phyloP scores from a whole-genome alignment of 768 basidiomycete genomes.

The Auriscalpium microsporum region DNA sequence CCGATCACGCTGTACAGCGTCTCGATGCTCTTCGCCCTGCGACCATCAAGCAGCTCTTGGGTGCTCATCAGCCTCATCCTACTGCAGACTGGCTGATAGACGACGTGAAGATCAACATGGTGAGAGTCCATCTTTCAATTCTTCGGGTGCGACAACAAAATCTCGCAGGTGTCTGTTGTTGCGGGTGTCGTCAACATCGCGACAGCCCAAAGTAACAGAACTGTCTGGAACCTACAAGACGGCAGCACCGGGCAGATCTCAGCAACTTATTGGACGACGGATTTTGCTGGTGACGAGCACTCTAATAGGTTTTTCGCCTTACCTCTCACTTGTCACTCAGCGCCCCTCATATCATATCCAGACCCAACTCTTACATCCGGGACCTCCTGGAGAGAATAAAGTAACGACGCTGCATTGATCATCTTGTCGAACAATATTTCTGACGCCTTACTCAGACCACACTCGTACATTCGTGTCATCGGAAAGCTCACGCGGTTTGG shows the following conservation, averaged over 20 bases:
- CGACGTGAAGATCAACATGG: conserved; percentile 29
- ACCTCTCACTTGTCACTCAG: no score
- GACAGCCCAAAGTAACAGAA: background rate
- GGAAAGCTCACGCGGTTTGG: conserved; percentile 20
- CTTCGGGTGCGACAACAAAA: background rate
- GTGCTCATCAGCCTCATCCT: conserved; percentile 32
- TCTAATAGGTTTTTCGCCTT: no score
- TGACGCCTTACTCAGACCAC: no score
- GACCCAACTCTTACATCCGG: no score
- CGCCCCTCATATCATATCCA: no score
- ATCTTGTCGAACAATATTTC: no score
- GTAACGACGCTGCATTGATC: no score
- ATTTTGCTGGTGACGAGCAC: no score
- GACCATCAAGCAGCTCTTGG: conserved; percentile 45
- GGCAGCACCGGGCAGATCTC: conserved; percentile 22
- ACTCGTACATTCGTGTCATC: conserved; percentile 11
- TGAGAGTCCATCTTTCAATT: conserved; percentile 14
- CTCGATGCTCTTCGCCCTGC: conserved; percentile 34
- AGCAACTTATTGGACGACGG: background rate
- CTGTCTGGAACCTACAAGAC: conserved; percentile 26
- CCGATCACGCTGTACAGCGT: no score
- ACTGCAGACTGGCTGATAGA: conserved; percentile 40
- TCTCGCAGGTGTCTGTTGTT: conserved; percentile 40
- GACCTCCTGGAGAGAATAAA: no score
- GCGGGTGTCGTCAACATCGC: conserved; percentile 29